Evolutionary conservation across 306 rosid genomes (phyloP).

Genomic region (Carpinus fangiana): DNA sequence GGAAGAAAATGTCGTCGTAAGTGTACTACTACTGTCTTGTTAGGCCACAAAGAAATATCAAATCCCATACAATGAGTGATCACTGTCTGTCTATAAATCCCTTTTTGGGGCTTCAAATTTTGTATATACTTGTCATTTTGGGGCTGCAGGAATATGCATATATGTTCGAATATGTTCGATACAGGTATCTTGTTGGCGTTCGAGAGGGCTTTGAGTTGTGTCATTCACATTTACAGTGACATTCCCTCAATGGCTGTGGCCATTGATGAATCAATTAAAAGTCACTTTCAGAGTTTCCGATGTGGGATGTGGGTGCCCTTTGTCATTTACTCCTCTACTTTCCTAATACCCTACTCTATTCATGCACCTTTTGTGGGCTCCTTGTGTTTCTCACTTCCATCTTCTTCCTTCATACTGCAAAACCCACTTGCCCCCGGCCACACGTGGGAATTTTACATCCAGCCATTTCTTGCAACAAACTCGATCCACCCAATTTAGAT

Average conservation of each 20-base stretch:
- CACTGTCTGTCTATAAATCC: conserved; percentile 27
- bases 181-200: conserved; percentile 16
- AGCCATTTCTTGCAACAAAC: not conserved
- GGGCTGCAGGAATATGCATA: not conserved
- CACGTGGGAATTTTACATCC: conserved; percentile 7
- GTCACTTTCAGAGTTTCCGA: conserved; percentile 25
- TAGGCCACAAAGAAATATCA: conserved; percentile 18
- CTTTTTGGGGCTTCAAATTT: conserved; percentile 22
- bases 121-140: conserved; percentile 14
- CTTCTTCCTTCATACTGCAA: not conserved
- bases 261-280: conserved; percentile 25
- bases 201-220: conserved; percentile 17
- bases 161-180: conserved; percentile 3
- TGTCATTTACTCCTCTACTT: not conserved
- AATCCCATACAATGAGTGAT: conserved; percentile 29
- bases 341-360: not conserved
- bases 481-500: too few species aligned
- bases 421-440: not conserved
- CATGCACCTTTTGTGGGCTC: conserved; percentile 13
- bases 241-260: conserved; percentile 21
- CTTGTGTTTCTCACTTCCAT: conserved; percentile 18
- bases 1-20: conserved; percentile 4
- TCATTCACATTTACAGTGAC: conserved; percentile 22
- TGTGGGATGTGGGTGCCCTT: not conserved
- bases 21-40: conserved; percentile 1